phyloP scores from a whole-genome alignment of 176 grass and related monocot species.

The Puya raimondii region DNA sequence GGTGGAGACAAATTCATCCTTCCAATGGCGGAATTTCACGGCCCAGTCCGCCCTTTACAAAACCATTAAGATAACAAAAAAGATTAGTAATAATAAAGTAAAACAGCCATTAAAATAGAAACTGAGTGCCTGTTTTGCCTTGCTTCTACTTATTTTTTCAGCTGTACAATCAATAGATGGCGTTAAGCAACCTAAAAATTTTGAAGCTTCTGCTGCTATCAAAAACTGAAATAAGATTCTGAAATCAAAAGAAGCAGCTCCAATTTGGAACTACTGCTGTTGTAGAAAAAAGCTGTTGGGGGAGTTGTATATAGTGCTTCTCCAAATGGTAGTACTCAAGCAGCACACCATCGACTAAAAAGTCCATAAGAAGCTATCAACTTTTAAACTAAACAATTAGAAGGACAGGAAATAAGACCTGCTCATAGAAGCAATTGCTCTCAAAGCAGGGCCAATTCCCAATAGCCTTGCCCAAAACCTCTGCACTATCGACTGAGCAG shows the following conservation, averaged over 20 bases:
- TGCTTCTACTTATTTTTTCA: too few relatives aligned
- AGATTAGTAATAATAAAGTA: too few relatives aligned
- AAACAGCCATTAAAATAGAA: too few relatives aligned
- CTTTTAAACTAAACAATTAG: neutral
- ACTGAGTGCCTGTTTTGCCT: too few relatives aligned
- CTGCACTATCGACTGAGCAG: conserved; percentile 37
- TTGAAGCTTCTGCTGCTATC: too few relatives aligned
- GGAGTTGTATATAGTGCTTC: too few relatives aligned
- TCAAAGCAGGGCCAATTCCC: conserved; percentile 67
- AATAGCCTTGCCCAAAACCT: conserved; percentile 65
- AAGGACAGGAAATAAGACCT: conserved; percentile 32
- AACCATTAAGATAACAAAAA: neutral
- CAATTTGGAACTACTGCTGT: too few relatives aligned
- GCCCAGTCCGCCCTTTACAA: conserved; percentile 70
- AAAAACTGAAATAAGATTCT: neutral
- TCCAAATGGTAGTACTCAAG: too few relatives aligned
- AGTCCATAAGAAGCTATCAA: neutral
- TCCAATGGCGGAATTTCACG: conserved; percentile 78
- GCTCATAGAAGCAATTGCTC: conserved; percentile 82
- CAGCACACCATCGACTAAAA: too few relatives aligned
- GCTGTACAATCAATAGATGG: too few relatives aligned
- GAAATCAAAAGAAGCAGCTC: neutral
- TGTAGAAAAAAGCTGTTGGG: too few relatives aligned
- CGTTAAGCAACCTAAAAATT: too few relatives aligned
- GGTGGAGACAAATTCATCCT: conserved; percentile 79